A percentile compares a stretch with the other conserved stretches of the same genome.
Conservation (phyloP, 2,329 filamentous ascomycete species). For the Sporothrix sp. region DNA sequence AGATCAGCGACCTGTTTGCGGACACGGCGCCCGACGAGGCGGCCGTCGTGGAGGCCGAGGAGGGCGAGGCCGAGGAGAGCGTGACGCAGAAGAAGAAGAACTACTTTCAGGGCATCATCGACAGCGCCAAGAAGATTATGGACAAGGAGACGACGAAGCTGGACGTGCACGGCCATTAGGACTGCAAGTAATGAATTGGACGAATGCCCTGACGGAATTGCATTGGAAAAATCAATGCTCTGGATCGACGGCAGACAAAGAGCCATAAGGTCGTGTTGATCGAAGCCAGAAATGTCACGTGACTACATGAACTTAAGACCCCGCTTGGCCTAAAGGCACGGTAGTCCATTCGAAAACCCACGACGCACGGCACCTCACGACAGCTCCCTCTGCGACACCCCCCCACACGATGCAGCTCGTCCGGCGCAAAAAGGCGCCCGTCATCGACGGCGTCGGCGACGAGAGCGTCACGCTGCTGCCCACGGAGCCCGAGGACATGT, state of each 20-base stretch:
- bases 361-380: neutral
- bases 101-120: slow-evolving; percentile 32
- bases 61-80: slow-evolving; percentile 12
- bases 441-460: slow-evolving; percentile 29
- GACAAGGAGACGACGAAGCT: slow-evolving; percentile 43
- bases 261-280: too few species aligned
- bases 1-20: slow-evolving; percentile 42
- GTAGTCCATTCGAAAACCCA: too few species aligned
- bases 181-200: too few species aligned
- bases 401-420: slow-evolving; percentile 20
- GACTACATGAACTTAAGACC: too few species aligned
- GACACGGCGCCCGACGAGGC: slow-evolving; percentile 26
- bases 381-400: neutral
- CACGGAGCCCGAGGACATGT: slow-evolving; percentile 38
- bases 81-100: slow-evolving; percentile 14
- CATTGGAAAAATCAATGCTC: too few species aligned
- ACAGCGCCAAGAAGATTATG: slow-evolving; percentile 43
- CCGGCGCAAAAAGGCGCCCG: slow-evolving; percentile 28
- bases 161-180: slow-evolving; percentile 27
- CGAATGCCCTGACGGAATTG: too few species aligned
- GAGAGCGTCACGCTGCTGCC: slow-evolving; percentile 32
- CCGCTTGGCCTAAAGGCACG: too few species aligned
- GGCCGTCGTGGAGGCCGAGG: slow-evolving; percentile 21
- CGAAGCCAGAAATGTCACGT: too few species aligned
- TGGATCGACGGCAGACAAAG: too few species aligned